Evolutionary conservation across 2,329 filamentous ascomycete species (phyloP).

Genomic region (Taxawa tesnikishii): DNA sequence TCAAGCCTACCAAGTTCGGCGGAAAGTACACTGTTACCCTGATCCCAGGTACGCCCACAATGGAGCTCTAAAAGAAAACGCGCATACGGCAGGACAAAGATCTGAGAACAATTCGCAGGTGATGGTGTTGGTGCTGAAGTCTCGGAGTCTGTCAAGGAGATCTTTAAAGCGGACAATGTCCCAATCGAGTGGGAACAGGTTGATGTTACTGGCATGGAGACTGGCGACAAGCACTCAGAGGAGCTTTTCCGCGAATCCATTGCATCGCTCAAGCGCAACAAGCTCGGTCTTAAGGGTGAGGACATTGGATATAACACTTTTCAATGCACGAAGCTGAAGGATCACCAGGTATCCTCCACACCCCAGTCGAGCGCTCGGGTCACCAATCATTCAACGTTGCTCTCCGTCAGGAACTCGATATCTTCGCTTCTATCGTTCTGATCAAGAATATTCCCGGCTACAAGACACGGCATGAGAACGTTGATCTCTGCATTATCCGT

Average conservation of each 20-base stretch:
- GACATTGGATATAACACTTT: conserved; percentile 3
- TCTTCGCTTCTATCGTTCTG: conserved; percentile 93
- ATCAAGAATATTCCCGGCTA: conserved; percentile 99
- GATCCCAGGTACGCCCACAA: conserved; percentile 61
- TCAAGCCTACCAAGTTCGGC: conserved; percentile 98
- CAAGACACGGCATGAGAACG: conserved; percentile 89
- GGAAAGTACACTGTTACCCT: conserved; percentile 98
- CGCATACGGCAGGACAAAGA: background rate
- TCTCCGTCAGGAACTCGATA: conserved; percentile 96
- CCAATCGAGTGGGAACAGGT: conserved; percentile 98
- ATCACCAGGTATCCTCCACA: conserved; percentile 67
- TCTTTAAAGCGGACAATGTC: conserved; percentile 99
- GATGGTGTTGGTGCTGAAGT: conserved; percentile 98
- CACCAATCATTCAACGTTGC: conserved; percentile 99
- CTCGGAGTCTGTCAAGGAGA: conserved; percentile 93
- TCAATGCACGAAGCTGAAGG: conserved; percentile 1
- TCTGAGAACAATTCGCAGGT: conserved; percentile 28
- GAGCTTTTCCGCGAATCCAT: conserved; percentile 93
- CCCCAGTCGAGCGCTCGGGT: conserved; percentile 87
- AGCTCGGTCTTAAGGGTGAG: conserved; percentile 90
- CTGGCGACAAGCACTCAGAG: conserved; percentile 77
- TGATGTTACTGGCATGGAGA: conserved; percentile 83
- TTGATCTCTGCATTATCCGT: conserved; percentile 98
- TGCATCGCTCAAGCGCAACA: conserved; percentile 92
- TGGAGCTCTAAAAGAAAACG: background rate